Conservation (phyloP, 345 rosid species). For the Cardiospermum halicacabum region DNA sequence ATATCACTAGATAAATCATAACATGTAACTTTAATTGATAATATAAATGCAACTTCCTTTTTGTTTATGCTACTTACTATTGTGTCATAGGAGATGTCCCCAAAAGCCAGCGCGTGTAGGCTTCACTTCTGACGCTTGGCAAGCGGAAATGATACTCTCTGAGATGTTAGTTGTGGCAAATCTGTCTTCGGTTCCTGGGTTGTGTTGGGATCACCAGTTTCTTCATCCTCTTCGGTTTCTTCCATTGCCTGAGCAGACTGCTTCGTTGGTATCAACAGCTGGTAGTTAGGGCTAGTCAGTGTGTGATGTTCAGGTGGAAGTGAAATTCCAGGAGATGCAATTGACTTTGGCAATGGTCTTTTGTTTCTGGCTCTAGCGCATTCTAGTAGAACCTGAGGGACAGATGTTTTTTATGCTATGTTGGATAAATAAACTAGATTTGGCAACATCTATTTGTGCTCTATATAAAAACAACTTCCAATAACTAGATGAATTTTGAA, state of each 20-base stretch:
- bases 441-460: neutral
- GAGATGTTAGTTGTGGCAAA: slow-evolving; percentile 40
- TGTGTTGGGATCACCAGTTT: slow-evolving; percentile 44
- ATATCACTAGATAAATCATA: neutral
- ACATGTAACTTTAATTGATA: too few relatives aligned
- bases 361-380: slow-evolving; percentile 83
- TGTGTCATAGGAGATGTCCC: neutral
- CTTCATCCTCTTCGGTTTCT: slow-evolving; percentile 80
- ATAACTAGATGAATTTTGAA: too few relatives aligned
- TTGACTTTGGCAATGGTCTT: slow-evolving; percentile 72
- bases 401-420: neutral
- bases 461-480: neutral
- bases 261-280: slow-evolving; percentile 61
- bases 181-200: slow-evolving; percentile 46
- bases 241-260: slow-evolving; percentile 50
- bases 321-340: slow-evolving; percentile 59
- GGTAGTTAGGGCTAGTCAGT: slow-evolving; percentile 72
- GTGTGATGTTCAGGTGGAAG: slow-evolving; percentile 90
- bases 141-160: slow-evolving; percentile 70
- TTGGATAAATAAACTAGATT: neutral
- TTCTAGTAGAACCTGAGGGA: slow-evolving; percentile 63
- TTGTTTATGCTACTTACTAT: too few relatives aligned
- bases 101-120: neutral
- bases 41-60: too few relatives aligned
- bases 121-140: slow-evolving; percentile 47